A percentile compares a stretch with the other conserved stretches of the same genome.
These are phyloP conservation scores for Populus tremula DNA, from an alignment of 345 rosid species.

Conservation along the genomic window DNA sequence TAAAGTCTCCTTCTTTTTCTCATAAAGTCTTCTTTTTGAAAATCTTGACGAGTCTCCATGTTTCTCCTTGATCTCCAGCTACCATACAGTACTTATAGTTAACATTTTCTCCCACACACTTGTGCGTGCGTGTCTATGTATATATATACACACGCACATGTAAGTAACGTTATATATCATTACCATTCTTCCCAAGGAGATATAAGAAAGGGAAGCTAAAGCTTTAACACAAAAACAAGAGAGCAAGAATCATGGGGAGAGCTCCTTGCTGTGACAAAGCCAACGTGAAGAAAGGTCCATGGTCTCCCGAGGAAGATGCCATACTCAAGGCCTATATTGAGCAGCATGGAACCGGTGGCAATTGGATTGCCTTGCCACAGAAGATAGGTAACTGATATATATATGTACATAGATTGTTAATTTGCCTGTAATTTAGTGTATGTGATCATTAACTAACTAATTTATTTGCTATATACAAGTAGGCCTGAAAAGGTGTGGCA, in stretches of 20 bases:
- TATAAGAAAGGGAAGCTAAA: constrained; percentile 6
- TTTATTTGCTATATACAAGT: neutral
- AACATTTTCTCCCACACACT: constrained; percentile 9
- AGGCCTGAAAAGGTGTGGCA: constrained; percentile 62
- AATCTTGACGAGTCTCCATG: constrained; percentile 29
- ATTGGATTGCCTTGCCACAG: constrained; percentile 60
- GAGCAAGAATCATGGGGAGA: constrained; percentile 20
- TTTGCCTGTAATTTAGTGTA: neutral
- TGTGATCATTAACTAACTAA: no score
- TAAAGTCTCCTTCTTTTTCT: constrained; percentile 26
- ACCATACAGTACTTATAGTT: constrained; percentile 33
- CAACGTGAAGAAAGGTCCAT: constrained; percentile 31
- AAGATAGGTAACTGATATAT: constrained; percentile 49
- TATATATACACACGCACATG: constrained; percentile 1
- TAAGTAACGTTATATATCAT: constrained; percentile 27
- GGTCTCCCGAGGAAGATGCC: constrained; percentile 36
- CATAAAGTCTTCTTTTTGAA: constrained; percentile 41
- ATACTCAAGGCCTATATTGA: constrained; percentile 70
- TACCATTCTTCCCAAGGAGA: constrained; percentile 23
- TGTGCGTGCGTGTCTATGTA: no score
- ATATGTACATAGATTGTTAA: neutral
- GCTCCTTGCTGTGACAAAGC: constrained; percentile 36
- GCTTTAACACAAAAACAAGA: neutral
- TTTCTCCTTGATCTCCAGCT: constrained; percentile 62
- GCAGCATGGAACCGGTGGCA: constrained; percentile 52